Percentiles rank a stretch among this genome's conserved stretches.
phyloP scores from a whole-genome alignment of 768 basidiomycete species.

The Melanogaster broomeanus region DNA sequence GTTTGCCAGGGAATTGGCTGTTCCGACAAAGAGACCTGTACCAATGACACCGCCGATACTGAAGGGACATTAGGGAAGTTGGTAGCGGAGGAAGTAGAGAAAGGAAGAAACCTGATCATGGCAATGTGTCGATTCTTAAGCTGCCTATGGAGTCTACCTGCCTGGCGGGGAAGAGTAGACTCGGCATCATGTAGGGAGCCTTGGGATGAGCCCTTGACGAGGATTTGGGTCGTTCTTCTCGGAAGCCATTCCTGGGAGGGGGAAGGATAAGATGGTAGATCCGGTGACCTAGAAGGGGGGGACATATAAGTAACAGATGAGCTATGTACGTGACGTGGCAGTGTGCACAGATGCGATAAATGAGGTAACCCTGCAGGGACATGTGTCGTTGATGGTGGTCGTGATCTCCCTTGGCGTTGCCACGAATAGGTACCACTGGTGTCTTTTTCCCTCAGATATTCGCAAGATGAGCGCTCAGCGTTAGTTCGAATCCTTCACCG shows the following conservation, averaged over 20 bases:
- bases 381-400: too few relatives aligned
- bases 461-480: too few relatives aligned
- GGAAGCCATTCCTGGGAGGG: constrained; percentile 9
- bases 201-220: constrained; percentile 8
- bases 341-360: not conserved
- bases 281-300: not conserved
- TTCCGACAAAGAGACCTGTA: constrained; percentile 72
- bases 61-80: constrained; percentile 3
- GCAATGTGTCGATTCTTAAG: constrained; percentile 79
- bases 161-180: not conserved
- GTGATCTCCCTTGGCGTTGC: too few relatives aligned
- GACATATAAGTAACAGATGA: not conserved
- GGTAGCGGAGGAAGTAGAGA: not conserved
- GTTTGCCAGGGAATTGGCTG: constrained; percentile 45
- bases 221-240: constrained; percentile 22
- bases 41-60: constrained; percentile 63
- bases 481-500: too few relatives aligned
- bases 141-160: constrained; percentile 49
- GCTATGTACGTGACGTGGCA: constrained; percentile 1
- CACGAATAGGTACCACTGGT: not conserved
- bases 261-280: not conserved
- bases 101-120: constrained; percentile 63
- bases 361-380: not conserved
- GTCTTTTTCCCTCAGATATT: not conserved
- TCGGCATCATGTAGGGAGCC: constrained; percentile 27